Evolutionary conservation across 305 asterid species (phyloP), one percentile per base, ranked within the genome.

Genomic region (Fraxinus ornus): DNA sequence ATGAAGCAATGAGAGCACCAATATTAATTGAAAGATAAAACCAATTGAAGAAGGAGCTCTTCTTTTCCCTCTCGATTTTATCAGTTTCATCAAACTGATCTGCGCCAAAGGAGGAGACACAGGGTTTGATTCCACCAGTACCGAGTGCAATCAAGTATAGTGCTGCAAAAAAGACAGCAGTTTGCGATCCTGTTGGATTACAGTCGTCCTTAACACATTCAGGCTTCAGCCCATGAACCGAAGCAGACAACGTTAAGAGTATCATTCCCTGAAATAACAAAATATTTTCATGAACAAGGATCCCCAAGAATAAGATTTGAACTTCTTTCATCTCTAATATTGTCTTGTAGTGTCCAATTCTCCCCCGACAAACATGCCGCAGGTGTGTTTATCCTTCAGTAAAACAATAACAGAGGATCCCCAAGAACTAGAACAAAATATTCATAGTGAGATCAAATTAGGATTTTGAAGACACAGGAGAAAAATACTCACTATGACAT

Each of bases 61-160:
- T 88, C 80, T 72, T 78, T 71, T 82, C 81, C 82, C 83, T 88
- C 89, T 89, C 90, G 1, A 19, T 49, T 7, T 82, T 86, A 24
- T 87, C 90, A 13, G 70, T 78, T 2, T 89, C 92, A 19, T 87
- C 90, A 75, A 90, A 90, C 71, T 90, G 93, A 32, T 90, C 91
- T 3, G 93, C 93, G 0, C 91, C 93, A 21, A 88, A 87, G 55
- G 93, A 86, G 81, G 91, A 90, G 62, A 88, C 90, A 7, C 91
- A 88, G 0, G 91, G 93, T 35, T 90, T 88, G 80, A 89, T 90
- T 2, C 93, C 93, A 79, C 91, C 92, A 12, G 92, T 90, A 77
- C 92, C 92, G 3, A 90, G 79, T 7, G 92, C 92, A 52, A 90
- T 80, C 71, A 90, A 21, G 88, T 90, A 90, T 15, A 90, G 41